These are phyloP conservation scores for Colletotrichum sp. DNA, from an alignment of 2,329 filamentous ascomycete species.

Conservation along the genomic window DNA sequence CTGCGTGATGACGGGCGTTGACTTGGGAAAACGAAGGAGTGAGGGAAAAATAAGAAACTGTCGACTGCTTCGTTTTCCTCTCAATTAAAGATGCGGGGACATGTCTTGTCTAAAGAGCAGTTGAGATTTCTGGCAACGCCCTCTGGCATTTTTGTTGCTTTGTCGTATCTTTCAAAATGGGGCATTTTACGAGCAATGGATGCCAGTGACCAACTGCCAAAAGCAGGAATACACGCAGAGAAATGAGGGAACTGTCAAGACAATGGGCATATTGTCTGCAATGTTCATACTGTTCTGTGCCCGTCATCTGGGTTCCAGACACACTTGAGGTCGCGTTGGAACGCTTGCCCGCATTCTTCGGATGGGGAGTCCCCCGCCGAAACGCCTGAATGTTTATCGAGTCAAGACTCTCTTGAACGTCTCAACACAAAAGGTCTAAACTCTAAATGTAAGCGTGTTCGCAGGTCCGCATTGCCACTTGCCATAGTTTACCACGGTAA, in stretches of 20 bases:
- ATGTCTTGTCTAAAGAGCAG: neutral
- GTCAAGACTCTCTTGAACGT: neutral
- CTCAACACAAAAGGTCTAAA: neutral
- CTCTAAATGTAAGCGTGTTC: neutral
- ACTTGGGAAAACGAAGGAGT: neutral
- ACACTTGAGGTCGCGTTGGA: neutral
- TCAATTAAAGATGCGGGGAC: neutral
- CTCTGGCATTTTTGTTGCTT: neutral
- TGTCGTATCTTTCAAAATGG: neutral
- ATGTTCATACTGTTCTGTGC: neutral
- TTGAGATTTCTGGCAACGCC: neutral
- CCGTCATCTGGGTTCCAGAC: neutral
- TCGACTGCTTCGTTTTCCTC: neutral
- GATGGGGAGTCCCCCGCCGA: slow-evolving; percentile 8
- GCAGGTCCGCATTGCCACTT: neutral
- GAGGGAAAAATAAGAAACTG: neutral
- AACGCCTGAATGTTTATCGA: slow-evolving; percentile 2
- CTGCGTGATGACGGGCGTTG: neutral
- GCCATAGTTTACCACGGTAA: neutral
- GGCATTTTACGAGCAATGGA: neutral
- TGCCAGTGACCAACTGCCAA: neutral
- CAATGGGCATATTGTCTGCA: neutral
- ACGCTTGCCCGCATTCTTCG: neutral
- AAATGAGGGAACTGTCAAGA: neutral
- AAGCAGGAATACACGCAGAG: neutral